Percentiles rank a stretch among this genome's conserved stretches.
These are phyloP conservation scores for Yamadazyma ubonensis DNA, from an alignment of 805 yeast genomes.

Conservation along the genomic window DNA sequence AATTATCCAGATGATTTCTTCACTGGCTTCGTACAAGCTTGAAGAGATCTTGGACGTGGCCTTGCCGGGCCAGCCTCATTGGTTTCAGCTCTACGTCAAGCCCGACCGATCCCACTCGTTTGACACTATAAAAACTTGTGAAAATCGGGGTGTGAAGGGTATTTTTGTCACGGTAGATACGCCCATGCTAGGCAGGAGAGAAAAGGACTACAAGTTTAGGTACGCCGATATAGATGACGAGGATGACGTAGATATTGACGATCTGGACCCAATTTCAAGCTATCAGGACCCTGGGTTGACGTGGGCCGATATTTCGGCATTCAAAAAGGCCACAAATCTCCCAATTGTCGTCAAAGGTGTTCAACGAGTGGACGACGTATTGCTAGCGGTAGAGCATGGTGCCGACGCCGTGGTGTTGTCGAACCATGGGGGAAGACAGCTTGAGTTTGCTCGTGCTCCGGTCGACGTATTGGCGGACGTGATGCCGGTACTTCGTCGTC, in stretches of 20 bases:
- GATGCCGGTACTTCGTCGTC: slow-evolving; percentile 49
- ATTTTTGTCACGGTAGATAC: slow-evolving; percentile 57
- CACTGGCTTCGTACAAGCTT: slow-evolving; percentile 38
- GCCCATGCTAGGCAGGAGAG: slow-evolving; percentile 54
- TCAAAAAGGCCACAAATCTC: slow-evolving; percentile 54
- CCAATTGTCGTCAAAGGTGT: slow-evolving; percentile 74
- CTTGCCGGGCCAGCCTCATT: slow-evolving; percentile 30
- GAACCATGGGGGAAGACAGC: slow-evolving; percentile 88
- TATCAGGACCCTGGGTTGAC: slow-evolving; percentile 17
- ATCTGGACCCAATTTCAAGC: slow-evolving; percentile 10
- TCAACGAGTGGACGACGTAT: slow-evolving; percentile 78
- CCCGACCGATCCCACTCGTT: slow-evolving; percentile 32
- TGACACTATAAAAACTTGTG: slow-evolving; percentile 36
- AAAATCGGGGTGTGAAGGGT: slow-evolving; percentile 42
- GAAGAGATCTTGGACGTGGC: slow-evolving; percentile 40
- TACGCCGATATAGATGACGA: slow-evolving; percentile 31
- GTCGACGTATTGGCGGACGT: slow-evolving; percentile 73
- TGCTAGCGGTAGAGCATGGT: slow-evolving; percentile 70
- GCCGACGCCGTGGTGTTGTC: slow-evolving; percentile 78
- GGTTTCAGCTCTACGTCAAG: slow-evolving; percentile 51
- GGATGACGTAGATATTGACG: too few relatives aligned
- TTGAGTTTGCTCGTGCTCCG: slow-evolving; percentile 80
- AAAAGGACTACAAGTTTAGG: slow-evolving; percentile 43
- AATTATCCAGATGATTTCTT: slow-evolving; percentile 49
- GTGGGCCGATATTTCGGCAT: slow-evolving; percentile 45